Evolutionary conservation across 495 filamentous ascomycete species (phyloP).

Genomic region (Ramalina intermedia): DNA sequence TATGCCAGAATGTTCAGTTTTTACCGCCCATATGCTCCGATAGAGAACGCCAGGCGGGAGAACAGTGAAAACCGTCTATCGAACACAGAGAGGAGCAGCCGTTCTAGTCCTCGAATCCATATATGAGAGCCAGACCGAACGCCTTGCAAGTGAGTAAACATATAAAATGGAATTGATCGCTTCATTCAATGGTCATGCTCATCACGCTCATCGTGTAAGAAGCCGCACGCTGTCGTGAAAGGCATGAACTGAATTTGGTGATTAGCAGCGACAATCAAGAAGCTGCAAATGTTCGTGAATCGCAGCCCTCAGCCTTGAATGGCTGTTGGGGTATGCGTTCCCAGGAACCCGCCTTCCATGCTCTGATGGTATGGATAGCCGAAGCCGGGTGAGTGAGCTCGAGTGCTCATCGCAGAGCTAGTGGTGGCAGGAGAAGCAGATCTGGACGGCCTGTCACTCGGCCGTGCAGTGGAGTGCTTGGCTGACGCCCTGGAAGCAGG

Average conservation of each 20-base stretch:
- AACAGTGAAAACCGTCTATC: no score
- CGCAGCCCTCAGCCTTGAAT: slow-evolving; percentile 25
- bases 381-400: slow-evolving; percentile 26
- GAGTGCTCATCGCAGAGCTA: slow-evolving; percentile 8
- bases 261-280: background rate
- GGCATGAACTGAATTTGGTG: background rate
- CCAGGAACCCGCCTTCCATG: slow-evolving; percentile 28
- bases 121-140: no score
- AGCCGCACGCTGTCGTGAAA: slow-evolving; percentile 1
- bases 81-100: no score
- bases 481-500: slow-evolving; percentile 5
- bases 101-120: no score
- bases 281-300: background rate
- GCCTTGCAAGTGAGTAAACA: no score
- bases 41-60: no score
- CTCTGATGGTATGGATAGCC: slow-evolving; percentile 27
- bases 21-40: no score
- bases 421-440: slow-evolving; percentile 15
- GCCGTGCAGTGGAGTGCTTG: slow-evolving; percentile 13
- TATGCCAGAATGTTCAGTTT: no score
- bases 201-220: background rate
- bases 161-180: no score
- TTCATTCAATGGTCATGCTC: background rate
- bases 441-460: slow-evolving; percentile 18
- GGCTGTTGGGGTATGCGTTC: slow-evolving; percentile 30